phyloP scores from a whole-genome alignment of 805 yeast species.

The Kazachstania martiniae region DNA sequence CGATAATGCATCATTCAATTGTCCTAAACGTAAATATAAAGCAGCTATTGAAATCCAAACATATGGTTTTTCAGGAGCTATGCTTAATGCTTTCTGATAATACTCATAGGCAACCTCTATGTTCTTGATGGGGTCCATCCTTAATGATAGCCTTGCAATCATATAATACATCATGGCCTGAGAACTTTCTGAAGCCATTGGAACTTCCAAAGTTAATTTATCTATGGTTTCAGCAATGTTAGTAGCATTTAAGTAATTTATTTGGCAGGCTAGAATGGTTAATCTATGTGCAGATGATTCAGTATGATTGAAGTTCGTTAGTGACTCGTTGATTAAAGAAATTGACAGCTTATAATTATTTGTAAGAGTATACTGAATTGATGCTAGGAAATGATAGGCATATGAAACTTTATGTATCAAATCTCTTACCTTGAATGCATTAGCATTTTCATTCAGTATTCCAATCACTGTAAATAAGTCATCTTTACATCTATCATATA shows the following conservation, averaged over 20 bases:
- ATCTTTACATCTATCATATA: conserved; percentile 6
- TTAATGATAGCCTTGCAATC: conserved; percentile 9
- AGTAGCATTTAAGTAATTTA: conserved; percentile 3
- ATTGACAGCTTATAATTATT: conserved; percentile 1
- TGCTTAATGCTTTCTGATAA: conserved; percentile 12
- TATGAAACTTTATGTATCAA: conserved; percentile 9
- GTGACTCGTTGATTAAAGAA: conserved; percentile 6
- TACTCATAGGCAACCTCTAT: conserved; percentile 12
- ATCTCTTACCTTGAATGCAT: conserved; percentile 5
- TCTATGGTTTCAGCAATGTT: conserved; percentile 3
- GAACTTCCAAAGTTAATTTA: conserved; percentile 5
- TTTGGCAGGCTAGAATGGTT: conserved; percentile 6
- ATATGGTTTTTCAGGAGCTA: conserved; percentile 29
- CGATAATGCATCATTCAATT: conserved; percentile 53
- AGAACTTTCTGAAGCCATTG: conserved; percentile 2
- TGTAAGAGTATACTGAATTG: conserved; percentile 5
- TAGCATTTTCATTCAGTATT: conserved; percentile 6
- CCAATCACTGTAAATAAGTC: conserved; percentile 9
- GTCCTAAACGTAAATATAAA: conserved; percentile 46
- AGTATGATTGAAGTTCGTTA: conserved; percentile 7
- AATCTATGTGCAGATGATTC: conserved; percentile 7
- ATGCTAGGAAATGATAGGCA: conserved; percentile 9
- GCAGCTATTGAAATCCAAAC: conserved; percentile 62
- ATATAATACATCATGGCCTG: conserved; percentile 9
- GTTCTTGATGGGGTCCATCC: conserved; percentile 3